These are phyloP conservation scores for Corrigiola litoralis DNA, from an alignment of 179 eudicot genomes.

Conservation along the genomic window DNA sequence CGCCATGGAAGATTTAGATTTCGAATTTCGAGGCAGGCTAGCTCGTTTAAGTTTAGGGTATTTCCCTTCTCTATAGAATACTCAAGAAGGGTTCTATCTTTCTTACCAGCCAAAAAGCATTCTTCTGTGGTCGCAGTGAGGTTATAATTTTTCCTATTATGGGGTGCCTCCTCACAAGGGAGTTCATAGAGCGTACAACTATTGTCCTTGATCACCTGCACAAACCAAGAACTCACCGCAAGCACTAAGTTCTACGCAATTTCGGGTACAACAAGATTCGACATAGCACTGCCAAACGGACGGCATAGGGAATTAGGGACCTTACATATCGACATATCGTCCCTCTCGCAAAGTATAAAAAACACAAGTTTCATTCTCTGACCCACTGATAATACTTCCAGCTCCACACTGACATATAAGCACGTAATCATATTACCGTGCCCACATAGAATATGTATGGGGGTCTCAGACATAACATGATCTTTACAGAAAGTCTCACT, in stretches of 20 bases:
- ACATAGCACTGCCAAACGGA: conserved; percentile 78
- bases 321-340: no score
- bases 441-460: conserved; percentile 91
- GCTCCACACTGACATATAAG: conserved; percentile 78
- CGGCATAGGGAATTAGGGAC: conserved; percentile 82
- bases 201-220: conserved; percentile 98
- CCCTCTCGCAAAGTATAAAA: conserved; percentile 88
- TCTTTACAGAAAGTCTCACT: conserved; percentile 76
- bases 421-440: conserved; percentile 96
- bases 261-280: conserved; percentile 86
- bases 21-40: conserved; percentile 40
- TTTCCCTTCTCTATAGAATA: conserved; percentile 98
- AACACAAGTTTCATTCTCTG: conserved; percentile 96
- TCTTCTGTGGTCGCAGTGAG: conserved; percentile 93
- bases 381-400: conserved; percentile 94
- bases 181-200: conserved; percentile 83
- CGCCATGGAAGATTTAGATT: conserved; percentile 44
- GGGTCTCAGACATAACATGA: conserved; percentile 66
- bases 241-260: conserved; percentile 78
- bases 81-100: conserved; percentile 91
- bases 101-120: conserved; percentile 92
- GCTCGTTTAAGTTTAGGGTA: conserved; percentile 73
- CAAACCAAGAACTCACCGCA: conserved; percentile 96
- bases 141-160: conserved; percentile 85
- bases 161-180: conserved; percentile 65